Conservation (phyloP, 2,329 filamentous ascomycete species). For the Fusarium phyllophilum region DNA sequence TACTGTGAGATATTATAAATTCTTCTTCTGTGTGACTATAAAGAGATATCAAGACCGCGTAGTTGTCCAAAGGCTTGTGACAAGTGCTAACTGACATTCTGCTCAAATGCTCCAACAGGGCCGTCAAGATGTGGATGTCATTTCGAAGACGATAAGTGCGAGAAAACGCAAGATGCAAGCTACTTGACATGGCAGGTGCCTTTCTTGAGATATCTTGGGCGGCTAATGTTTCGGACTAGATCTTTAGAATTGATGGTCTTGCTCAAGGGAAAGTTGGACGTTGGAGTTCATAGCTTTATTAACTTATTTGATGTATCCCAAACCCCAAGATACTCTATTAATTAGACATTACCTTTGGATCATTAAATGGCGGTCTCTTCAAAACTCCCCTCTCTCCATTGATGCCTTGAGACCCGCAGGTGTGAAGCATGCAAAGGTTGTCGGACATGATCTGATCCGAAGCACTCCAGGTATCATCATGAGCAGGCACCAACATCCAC, state of each 20-base stretch:
- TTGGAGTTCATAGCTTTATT: too few relatives aligned
- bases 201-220: background rate
- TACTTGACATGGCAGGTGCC: rapidly evolving
- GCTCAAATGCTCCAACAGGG: background rate
- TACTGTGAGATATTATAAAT: rapidly evolving
- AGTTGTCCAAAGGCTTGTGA: background rate
- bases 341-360: background rate
- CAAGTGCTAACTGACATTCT: too few relatives aligned
- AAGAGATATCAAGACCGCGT: rapidly evolving
- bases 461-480: background rate
- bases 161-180: too few relatives aligned
- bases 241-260: too few relatives aligned
- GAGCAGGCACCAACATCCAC: background rate
- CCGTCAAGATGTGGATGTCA: too few relatives aligned
- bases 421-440: background rate
- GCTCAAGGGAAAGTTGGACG: too few relatives aligned
- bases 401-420: background rate
- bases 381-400: rapidly evolving
- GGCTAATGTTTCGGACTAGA: too few relatives aligned
- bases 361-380: background rate
- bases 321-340: rapidly evolving
- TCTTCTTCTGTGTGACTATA: rapidly evolving
- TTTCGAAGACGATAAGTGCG: background rate
- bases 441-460: background rate
- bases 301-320: rapidly evolving